Conservation (phyloP, 257 asterid genomes). For the Marsdenia floribunda region DNA sequence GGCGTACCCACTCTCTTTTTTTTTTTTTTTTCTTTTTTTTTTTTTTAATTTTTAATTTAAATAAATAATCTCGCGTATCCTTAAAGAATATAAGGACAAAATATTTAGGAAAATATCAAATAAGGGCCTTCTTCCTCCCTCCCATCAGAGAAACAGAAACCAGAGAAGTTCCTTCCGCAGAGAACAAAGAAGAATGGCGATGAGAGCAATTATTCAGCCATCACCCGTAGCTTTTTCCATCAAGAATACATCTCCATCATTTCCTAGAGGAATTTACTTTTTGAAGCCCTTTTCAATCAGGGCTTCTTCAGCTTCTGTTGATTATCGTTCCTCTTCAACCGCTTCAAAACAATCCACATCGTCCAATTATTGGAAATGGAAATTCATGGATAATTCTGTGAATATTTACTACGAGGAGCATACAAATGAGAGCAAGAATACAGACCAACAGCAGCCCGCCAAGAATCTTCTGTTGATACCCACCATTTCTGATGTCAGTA, state of each 20-base stretch:
- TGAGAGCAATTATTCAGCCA: constrained; percentile 18
- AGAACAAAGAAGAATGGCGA: constrained; percentile 1
- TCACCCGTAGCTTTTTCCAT: constrained; percentile 8
- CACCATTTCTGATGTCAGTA: constrained; percentile 91
- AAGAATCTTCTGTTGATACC: constrained; percentile 77
- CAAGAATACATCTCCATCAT: constrained; percentile 10
- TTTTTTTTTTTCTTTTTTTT: too few relatives aligned
- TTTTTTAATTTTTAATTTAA: too few relatives aligned
- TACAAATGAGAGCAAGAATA: constrained; percentile 32
- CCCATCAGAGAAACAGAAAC: not conserved
- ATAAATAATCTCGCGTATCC: too few relatives aligned
- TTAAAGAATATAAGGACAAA: too few relatives aligned
- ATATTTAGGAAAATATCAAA: not conserved
- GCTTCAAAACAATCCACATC: constrained; percentile 15
- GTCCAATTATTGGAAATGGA: constrained; percentile 58
- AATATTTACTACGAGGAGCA: constrained; percentile 64
- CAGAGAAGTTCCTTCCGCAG: not conserved
- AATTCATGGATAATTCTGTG: constrained; percentile 54
- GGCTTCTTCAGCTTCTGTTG: constrained; percentile 20
- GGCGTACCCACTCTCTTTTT: too few relatives aligned
- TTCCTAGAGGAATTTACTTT: not conserved
- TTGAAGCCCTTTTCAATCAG: constrained; percentile 13
- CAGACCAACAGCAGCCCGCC: constrained; percentile 22
- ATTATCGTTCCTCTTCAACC: constrained; percentile 17
- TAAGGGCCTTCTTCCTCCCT: not conserved